Base-by-base conservation (phyloP, 768 basidiomycete species). In the Lactarius indigo region DNA sequence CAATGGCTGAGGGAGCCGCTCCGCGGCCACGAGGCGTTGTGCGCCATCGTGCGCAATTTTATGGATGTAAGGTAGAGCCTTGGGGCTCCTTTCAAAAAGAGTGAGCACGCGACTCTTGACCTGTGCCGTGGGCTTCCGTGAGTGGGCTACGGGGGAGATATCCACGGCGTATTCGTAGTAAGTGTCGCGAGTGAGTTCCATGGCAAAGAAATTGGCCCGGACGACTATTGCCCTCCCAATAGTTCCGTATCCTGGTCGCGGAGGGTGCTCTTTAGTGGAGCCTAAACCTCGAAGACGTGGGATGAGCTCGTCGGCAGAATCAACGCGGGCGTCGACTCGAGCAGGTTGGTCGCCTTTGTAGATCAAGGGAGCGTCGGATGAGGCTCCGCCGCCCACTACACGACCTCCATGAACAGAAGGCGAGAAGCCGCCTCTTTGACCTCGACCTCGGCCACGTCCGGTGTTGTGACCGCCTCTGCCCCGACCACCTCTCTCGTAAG, bases 201-300 rank as follows among this genome's bases (percentile, higher is more conserved):
- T 70, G 0, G 85, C 72, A 73, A 88, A 88, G 75, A 88, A 88
- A 72, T 89, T 90, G 28, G 87, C 80, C 1, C 89, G 80, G 18
- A 89, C 74, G 0, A 74, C 81, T 69, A 85, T 80, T 6, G 57
- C 68, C 17, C 0, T 79, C 69, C 10, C 61, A 81, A 82, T 1
- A 76, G 73, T 28, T 23, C 70, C 70, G 31, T 64, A 71, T 1
- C 70, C 70, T 5, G 70, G 70, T 1, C 70, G 70, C 1, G 64
- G 47, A 17, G 68, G 70, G 0, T 68, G 54, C 8, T 69, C 70
- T 15, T 50, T 50, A 4, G 50, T 50, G 50, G 7, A 30, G 28
- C 42, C 30, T n/a, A 60, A n/a, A 13, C 1, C 42, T 47, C 1
- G 30, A 47, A 60, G 59, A 31, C 12, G 39, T 20, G 59, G 20